phyloP scores from a whole-genome alignment of 2,329 filamentous ascomycete species.

The Fusarium staphyleae region DNA sequence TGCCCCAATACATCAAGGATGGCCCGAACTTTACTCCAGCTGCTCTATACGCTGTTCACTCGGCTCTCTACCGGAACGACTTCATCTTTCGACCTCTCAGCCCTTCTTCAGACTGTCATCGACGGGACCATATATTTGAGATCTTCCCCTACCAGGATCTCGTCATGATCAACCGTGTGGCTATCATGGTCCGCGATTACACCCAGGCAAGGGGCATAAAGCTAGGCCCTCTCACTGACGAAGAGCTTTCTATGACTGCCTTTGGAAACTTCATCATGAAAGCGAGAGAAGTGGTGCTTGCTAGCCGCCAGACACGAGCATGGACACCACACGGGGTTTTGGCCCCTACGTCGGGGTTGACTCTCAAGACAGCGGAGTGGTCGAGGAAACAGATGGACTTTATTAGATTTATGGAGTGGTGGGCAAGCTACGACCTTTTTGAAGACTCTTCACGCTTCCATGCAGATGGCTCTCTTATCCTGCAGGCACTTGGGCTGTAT shows the following conservation, averaged over 20 bases:
- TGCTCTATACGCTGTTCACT: slow-evolving; percentile 74
- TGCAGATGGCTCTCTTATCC: slow-evolving; percentile 67
- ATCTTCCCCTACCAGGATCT: slow-evolving; percentile 52
- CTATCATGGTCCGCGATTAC: slow-evolving; percentile 46
- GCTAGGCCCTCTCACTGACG: slow-evolving; percentile 17
- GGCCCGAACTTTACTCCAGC: slow-evolving; percentile 52
- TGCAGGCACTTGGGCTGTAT: slow-evolving; percentile 70
- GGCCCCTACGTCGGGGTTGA: slow-evolving; percentile 38
- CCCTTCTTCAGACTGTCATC: slow-evolving; percentile 54
- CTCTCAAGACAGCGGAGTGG: slow-evolving; percentile 40
- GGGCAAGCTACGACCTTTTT: slow-evolving; percentile 66
- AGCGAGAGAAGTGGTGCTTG: slow-evolving; percentile 58
- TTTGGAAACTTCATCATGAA: slow-evolving; percentile 57
- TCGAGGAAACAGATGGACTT: slow-evolving; percentile 53
- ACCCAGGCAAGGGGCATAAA: slow-evolving; percentile 34
- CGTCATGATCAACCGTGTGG: slow-evolving; percentile 43
- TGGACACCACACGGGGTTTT: slow-evolving; percentile 60
- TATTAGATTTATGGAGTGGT: slow-evolving; percentile 73
- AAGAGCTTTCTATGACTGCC: slow-evolving; percentile 27
- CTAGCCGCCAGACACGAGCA: slow-evolving; percentile 56
- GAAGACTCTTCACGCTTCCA: slow-evolving; percentile 59
- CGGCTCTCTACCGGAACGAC: slow-evolving; percentile 65
- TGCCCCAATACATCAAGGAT: slow-evolving; percentile 47
- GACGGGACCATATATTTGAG: slow-evolving; percentile 66
- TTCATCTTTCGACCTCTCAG: slow-evolving; percentile 64